phyloP scores from a whole-genome alignment of 2,329 filamentous ascomycete species.

The Phaeophleospora eucalypticola region DNA sequence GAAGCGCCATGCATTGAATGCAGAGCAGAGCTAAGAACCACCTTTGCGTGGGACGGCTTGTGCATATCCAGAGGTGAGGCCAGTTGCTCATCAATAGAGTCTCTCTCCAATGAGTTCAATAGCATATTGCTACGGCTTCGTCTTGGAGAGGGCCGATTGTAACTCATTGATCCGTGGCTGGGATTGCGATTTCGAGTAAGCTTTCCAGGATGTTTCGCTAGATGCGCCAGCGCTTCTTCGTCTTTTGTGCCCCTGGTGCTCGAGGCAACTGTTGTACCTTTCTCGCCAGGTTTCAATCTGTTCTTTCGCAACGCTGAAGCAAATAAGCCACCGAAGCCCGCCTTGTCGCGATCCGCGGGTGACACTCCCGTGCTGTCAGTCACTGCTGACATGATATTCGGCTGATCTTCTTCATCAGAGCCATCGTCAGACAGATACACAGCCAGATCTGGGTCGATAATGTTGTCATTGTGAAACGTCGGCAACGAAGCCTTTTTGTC shows the following conservation, averaged over 20 bases:
- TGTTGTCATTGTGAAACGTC: slow-evolving; percentile 97
- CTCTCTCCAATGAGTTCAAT: slow-evolving; percentile 41
- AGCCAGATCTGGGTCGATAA: slow-evolving; percentile 93
- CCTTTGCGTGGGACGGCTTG: slow-evolving; percentile 29
- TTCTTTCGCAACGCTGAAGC: slow-evolving; percentile 67
- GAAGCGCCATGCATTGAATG: slow-evolving; percentile 64
- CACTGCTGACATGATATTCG: slow-evolving; percentile 76
- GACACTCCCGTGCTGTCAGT: slow-evolving; percentile 46
- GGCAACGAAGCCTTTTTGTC: slow-evolving; percentile 65
- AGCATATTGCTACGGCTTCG: slow-evolving; percentile 53
- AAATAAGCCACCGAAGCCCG: slow-evolving; percentile 68
- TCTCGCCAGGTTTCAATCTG: slow-evolving; percentile 66
- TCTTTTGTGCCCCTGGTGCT: slow-evolving; percentile 62
- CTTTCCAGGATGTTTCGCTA: slow-evolving; percentile 58
- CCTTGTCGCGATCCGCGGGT: slow-evolving; percentile 67
- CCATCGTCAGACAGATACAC: slow-evolving; percentile 93
- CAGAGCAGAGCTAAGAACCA: slow-evolving; percentile 76
- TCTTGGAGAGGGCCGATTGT: slow-evolving; percentile 68
- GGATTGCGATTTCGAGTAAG: slow-evolving; percentile 71
- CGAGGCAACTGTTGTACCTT: slow-evolving; percentile 65
- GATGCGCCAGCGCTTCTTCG: slow-evolving; percentile 60
- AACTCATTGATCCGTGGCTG: slow-evolving; percentile 73
- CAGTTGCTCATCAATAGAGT: slow-evolving; percentile 10
- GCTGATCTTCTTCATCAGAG: slow-evolving; percentile 82
- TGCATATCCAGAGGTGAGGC: slow-evolving; percentile 16